Conservation (phyloP, 2,329 filamentous ascomycete species). For the Alternaria sp. region DNA sequence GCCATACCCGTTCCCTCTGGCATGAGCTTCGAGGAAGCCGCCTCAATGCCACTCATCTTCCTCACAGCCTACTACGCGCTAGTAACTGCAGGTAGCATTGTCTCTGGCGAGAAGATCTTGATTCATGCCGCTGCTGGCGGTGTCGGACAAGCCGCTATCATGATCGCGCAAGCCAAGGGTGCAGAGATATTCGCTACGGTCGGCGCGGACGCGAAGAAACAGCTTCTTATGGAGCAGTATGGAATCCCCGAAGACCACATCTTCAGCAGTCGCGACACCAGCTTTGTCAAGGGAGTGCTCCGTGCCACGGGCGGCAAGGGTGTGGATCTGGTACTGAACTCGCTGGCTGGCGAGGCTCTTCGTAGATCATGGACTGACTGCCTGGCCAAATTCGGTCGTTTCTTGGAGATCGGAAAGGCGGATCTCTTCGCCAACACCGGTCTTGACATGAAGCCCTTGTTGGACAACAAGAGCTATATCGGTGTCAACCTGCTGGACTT, state of each 20-base stretch:
- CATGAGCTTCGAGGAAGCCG: constrained; percentile 11
- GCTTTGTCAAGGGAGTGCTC: constrained; percentile 12
- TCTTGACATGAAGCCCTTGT: constrained; percentile 21
- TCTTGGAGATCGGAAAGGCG: constrained; percentile 28
- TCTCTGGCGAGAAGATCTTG: constrained; percentile 35
- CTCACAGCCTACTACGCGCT: constrained; percentile 7
- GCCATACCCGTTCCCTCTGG: not conserved
- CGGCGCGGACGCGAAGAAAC: constrained; percentile 14
- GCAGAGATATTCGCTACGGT: constrained; percentile 28
- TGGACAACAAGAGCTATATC: constrained; percentile 6
- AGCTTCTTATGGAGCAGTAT: constrained; percentile 12
- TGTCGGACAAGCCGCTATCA: constrained; percentile 32
- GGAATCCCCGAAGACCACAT: constrained; percentile 32
- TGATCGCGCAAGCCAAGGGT: constrained; percentile 21
- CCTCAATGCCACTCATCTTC: constrained; percentile 11
- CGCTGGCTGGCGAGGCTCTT: constrained; percentile 31
- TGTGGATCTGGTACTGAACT: constrained; percentile 45
- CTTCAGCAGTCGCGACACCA: constrained; percentile 27
- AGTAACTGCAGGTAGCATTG: not conserved
- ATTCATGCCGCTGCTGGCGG: constrained; percentile 36
- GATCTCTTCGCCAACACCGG: constrained; percentile 15
- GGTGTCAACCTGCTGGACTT: constrained; percentile 10
- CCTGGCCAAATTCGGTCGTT: constrained; percentile 38
- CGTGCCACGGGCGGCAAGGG: constrained; percentile 30
- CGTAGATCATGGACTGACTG: constrained; percentile 26